Conservation (phyloP, 2,329 filamentous ascomycete genomes). For the Sordariomycetes sp. region DNA sequence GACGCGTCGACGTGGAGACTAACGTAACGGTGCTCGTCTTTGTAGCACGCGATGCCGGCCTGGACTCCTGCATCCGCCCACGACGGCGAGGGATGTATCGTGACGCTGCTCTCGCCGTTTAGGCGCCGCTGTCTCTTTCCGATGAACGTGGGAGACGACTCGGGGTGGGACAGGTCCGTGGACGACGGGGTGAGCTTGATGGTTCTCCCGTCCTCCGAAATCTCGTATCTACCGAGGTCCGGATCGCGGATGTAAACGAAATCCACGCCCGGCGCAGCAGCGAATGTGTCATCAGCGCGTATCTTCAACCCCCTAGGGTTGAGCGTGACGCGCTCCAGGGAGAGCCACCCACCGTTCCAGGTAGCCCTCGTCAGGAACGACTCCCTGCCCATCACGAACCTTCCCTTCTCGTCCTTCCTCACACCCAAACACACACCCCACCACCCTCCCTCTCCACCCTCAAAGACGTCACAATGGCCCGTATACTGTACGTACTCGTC, state of each 20-base stretch:
- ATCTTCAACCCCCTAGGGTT: neutral
- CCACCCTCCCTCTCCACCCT: constrained; percentile 11
- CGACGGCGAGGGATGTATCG: neutral
- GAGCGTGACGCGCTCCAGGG: constrained; percentile 6
- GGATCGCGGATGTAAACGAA: constrained; percentile 8
- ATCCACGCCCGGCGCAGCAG: neutral
- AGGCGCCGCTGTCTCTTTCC: constrained; percentile 8
- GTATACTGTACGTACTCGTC: constrained; percentile 12
- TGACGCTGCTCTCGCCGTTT: neutral
- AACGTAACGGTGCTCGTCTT: constrained; percentile 12
- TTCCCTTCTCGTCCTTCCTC: constrained; percentile 8
- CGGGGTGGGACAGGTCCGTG: neutral
- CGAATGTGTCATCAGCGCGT: neutral
- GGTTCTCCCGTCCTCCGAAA: constrained; percentile 2
- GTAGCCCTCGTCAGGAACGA: constrained; percentile 16
- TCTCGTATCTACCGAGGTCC: constrained; percentile 6
- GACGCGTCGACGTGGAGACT: constrained; percentile 6
- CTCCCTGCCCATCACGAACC: constrained; percentile 19
- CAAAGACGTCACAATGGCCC: constrained; percentile 15
- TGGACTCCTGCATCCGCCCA: constrained; percentile 1
- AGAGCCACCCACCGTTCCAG: constrained; percentile 17
- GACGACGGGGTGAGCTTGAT: constrained; percentile 3
- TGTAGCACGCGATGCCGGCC: constrained; percentile 12
- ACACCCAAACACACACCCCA: constrained; percentile 10
- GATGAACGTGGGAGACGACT: constrained; percentile 8